Base-by-base conservation (phyloP, 2,329 filamentous ascomycete genomes). In the Sarocladium brachiariae region DNA sequence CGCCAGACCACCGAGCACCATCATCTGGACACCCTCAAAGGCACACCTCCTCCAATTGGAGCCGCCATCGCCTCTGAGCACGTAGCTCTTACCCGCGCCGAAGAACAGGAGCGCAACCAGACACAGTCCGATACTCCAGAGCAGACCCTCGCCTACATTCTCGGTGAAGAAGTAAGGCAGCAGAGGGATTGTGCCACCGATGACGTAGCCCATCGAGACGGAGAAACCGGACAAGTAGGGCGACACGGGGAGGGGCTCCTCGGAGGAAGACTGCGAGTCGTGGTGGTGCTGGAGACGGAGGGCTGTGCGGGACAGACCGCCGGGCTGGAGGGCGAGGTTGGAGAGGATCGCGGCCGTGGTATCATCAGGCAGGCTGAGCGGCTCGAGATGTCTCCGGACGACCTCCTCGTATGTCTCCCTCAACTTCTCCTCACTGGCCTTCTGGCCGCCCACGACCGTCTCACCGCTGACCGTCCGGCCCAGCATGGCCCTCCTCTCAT, bases 161-260 rank as follows among this genome's bases (percentile, higher is more conserved):
- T 55, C 41, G 14, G 69, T 63, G 50, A 83, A 76, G 52, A 85
- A 77, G 61, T 86, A 86, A 0, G 82, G 82, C 21, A 81, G 63
- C 10, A 86, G 65, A 0, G 82, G 81, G 24, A 85, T 74, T 52
- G 82, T 70, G 0, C 82, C 82, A 4, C 82, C 82, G 2, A 83
- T 63, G 31, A 84, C 72, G 57, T 86, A 86, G 0, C 81, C 80
- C 2, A 78, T 57, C 0, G 81, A 77, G 35, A 86, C 79, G 1
- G 77, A 83, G 9, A 82, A 56, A 2, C 80, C 82, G 0, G 75
- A 78, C 10, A 74, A 61, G 31, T 68, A 61, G 0, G 77, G 74
- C 23, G 64, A 63, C 8, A 61, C 53, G 50, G 43, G 52, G 24
- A 54, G 51, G 30, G 33, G 35, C 13, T 56, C 37, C 13, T 51